These are phyloP conservation scores for Erythrophleum fordii DNA, from an alignment of 306 rosid genomes.

Conservation along the genomic window DNA sequence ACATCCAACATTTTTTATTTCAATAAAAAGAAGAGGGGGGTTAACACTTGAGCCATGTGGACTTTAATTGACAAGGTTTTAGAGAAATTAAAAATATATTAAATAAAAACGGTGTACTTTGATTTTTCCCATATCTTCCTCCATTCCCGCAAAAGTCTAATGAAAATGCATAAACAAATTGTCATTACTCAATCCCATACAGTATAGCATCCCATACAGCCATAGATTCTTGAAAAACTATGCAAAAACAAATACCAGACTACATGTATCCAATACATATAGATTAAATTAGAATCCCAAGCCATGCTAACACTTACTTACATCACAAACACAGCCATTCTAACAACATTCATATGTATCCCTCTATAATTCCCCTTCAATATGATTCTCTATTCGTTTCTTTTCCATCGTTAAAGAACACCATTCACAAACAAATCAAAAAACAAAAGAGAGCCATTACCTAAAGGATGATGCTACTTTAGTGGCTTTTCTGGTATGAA, in stretches of 20 bases:
- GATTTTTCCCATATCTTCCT: conserved; percentile 26
- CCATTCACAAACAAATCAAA: conserved; percentile 37
- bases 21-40: no score
- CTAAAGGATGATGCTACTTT: conserved; percentile 40
- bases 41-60: not conserved
- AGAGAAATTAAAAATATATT: not conserved
- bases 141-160: conserved; percentile 31
- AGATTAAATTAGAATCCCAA: conserved; percentile 37
- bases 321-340: conserved; percentile 29
- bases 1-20: conserved; percentile 26
- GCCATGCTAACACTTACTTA: conserved; percentile 16
- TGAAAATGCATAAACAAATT: conserved; percentile 25
- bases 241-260: conserved; percentile 20
- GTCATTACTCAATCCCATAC: conserved; percentile 37
- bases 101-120: conserved; percentile 15
- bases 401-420: conserved; percentile 10
- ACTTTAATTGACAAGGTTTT: not conserved
- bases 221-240: conserved; percentile 14
- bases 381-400: not conserved
- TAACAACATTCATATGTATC: conserved; percentile 30
- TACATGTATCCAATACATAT: conserved; percentile 26
- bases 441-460: conserved; percentile 35
- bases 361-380: conserved; percentile 26
- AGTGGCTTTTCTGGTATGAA: conserved; percentile 39
- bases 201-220: conserved; percentile 32